A percentile compares a stretch with the other conserved stretches of the same genome.
Conservation (phyloP, 192 early-diverging fungal genomes). For the Entophlyctis luteolus region DNA sequence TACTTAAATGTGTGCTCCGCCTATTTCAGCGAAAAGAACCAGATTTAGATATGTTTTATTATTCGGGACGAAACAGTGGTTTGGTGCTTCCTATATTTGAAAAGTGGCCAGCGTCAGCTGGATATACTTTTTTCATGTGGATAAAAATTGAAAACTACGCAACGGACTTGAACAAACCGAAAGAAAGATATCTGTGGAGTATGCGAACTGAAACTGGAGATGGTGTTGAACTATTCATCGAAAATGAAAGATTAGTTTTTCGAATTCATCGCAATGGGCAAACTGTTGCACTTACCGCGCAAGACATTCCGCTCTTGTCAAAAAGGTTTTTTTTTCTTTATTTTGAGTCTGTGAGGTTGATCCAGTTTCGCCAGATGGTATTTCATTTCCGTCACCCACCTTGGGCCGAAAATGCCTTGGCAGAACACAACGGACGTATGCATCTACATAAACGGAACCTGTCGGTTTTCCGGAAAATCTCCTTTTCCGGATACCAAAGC, state of each 20-base stretch:
- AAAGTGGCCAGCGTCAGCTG: constrained; percentile 32
- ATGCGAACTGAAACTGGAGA: constrained; percentile 19
- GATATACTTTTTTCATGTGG: constrained; percentile 40
- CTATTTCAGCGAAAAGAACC: constrained; percentile 32
- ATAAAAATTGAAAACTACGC: constrained; percentile 28
- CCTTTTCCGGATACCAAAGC: constrained; percentile 32
- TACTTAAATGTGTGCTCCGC: constrained; percentile 29
- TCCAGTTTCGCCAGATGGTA: constrained; percentile 31
- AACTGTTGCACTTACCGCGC: background rate
- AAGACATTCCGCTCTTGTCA: background rate
- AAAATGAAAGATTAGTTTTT: constrained; percentile 4
- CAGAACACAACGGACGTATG: constrained; percentile 13
- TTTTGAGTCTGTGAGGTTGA: no score
- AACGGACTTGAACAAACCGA: background rate
- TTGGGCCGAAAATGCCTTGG: constrained; percentile 37
- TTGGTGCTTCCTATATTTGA: constrained; percentile 25
- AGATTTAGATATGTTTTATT: constrained; percentile 46
- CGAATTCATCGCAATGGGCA: constrained; percentile 12
- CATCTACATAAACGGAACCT: constrained; percentile 32
- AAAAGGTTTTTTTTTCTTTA: constrained; percentile 17
- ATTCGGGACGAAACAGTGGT: constrained; percentile 32
- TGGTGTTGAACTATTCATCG: constrained; percentile 26
- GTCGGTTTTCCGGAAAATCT: constrained; percentile 26
- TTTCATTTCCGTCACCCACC: constrained; percentile 33
- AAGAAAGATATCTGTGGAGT: background rate